These are phyloP conservation scores for Kwoniella bestiolae DNA, from an alignment of 768 basidiomycete genomes.

Conservation along the genomic window DNA sequence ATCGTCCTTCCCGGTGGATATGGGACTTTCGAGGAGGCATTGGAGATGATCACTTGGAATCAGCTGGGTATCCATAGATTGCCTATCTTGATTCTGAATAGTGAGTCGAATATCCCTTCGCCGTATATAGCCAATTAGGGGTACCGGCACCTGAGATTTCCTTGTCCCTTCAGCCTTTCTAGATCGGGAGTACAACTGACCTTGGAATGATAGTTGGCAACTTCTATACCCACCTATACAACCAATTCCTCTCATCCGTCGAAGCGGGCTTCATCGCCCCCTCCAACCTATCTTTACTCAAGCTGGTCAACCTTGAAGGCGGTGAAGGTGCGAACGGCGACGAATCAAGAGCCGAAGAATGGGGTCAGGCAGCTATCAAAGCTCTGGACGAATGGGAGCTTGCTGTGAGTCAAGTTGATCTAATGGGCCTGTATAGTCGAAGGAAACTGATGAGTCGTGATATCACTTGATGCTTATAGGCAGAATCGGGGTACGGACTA, in stretches of 20 bases:
- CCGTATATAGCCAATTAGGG: too few relatives aligned
- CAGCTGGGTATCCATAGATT: conserved; percentile 64
- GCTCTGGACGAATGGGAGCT: conserved; percentile 48
- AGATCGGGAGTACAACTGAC: too few relatives aligned
- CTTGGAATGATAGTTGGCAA: conserved; percentile 62
- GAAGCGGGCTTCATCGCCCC: conserved; percentile 75
- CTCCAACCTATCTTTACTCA: conserved; percentile 66
- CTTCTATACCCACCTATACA: conserved; percentile 81
- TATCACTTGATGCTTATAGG: too few relatives aligned
- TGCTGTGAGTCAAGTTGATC: conserved; percentile 38
- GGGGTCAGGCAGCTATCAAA: conserved; percentile 52
- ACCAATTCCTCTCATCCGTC: conserved; percentile 71
- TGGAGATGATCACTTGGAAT: conserved; percentile 94
- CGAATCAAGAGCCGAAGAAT: conserved; percentile 31
- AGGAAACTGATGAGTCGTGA: too few relatives aligned
- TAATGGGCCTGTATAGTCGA: too few relatives aligned
- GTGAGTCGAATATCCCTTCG: too few relatives aligned
- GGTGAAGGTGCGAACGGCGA: conserved; percentile 38
- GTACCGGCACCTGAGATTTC: too few relatives aligned
- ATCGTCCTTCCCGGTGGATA: conserved; percentile 90
- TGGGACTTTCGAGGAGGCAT: conserved; percentile 95
- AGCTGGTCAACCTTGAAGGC: conserved; percentile 67
- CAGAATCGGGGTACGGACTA: conserved; percentile 41
- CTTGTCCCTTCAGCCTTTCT: too few relatives aligned
- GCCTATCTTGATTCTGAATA: conserved; percentile 82